A percentile compares a stretch with the other conserved stretches of the same genome.
phyloP scores from a whole-genome alignment of 2,329 filamentous ascomycete genomes.

The Rutstroemia sp. region DNA sequence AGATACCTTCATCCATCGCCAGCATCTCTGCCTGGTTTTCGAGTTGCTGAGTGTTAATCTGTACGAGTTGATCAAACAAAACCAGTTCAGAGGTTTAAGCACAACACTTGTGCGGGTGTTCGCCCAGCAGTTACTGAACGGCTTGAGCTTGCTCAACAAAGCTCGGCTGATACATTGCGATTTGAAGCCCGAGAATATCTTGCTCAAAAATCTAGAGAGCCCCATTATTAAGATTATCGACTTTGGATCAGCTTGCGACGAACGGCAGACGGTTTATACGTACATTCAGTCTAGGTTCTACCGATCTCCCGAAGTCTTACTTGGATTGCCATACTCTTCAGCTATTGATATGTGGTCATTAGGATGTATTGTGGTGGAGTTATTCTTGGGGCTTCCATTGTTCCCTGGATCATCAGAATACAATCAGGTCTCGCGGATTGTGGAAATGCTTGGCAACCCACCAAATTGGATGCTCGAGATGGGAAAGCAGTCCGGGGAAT shows the following conservation, averaged over 20 bases:
- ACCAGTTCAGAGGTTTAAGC: slow-evolving; percentile 94
- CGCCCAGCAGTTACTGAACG: slow-evolving; percentile 91
- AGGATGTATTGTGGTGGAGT: slow-evolving; percentile 94
- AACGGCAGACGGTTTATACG: slow-evolving; percentile 96
- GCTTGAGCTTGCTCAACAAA: slow-evolving; percentile 86
- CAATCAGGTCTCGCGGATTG: slow-evolving; percentile 94
- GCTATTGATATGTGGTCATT: slow-evolving; percentile 99
- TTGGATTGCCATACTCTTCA: slow-evolving; percentile 95
- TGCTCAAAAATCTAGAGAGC: slow-evolving; percentile 95
- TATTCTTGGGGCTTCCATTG: slow-evolving; percentile 88
- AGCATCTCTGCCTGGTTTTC: slow-evolving; percentile 94
- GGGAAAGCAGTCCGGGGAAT: slow-evolving; percentile 95
- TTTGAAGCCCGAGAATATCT: slow-evolving; percentile 94
- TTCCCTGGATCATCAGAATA: slow-evolving; percentile 98
- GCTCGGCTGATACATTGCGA: slow-evolving; percentile 96
- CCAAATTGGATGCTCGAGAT: slow-evolving; percentile 99
- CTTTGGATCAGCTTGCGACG: slow-evolving; percentile 96
- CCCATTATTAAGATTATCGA: slow-evolving; percentile 99
- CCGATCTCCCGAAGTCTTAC: slow-evolving; percentile 86
- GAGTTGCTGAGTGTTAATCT: slow-evolving; percentile 95
- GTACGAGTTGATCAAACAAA: slow-evolving; percentile 98
- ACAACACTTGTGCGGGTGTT: slow-evolving; percentile 96
- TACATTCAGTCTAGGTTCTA: slow-evolving; percentile 99
- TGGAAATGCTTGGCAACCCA: slow-evolving; percentile 94
- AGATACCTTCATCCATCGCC: slow-evolving; percentile 95